Evolutionary conservation across 805 yeast species (phyloP), one percentile per base, ranked within the genome.

Genomic region (Candida wancherniae): DNA sequence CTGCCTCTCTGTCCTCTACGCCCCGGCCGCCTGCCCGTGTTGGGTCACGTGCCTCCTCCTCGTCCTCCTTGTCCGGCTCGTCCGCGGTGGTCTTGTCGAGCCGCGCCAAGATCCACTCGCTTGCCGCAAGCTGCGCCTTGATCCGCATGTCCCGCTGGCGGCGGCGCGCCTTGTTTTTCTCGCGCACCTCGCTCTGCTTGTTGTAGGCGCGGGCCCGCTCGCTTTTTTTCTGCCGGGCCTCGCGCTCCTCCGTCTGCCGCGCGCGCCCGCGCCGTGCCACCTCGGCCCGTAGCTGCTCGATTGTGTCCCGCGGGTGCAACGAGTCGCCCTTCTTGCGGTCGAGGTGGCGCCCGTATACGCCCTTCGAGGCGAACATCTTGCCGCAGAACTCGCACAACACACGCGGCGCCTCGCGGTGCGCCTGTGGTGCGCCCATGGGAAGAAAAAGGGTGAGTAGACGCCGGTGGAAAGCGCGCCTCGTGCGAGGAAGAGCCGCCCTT

Each of bases 291-390:
- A 75, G 40, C 29, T 45, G 47, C 9, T 65, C 70, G 10, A 77
- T 72, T 23, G 62, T 57, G 3, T 64, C 72, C 1, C 56, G 47
- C 0, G 82, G 82, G 40, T 77, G 83, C 10, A 53, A 33, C 1
- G 59, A 46, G 7, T 75, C 64, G 1, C 82, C 83, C 32, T 71
- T 71, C 38, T 73, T 68, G 26, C 61, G 49, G 43, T 77, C 82
- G 24, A 77, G 48, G 48, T 77, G 83, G 20, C 83, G 57, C 1
- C 81, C 81, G 34, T 75, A 55, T 1, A 79, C 72, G 2, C 81
- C 80, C 5, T 75, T 71, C 37, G 73, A 74, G 3, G 75, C 64
- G 48, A 76, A 77, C 1, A 67, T 57, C 35, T 65, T 60, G 1
- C 70, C 70, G 43, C 83, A 77, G 45, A 73, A 75, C 1, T 59